Evolutionary conservation across 1,284 basidiomycete genomes (phyloP), one percentile per base, ranked within the genome.

Genomic region (Melampsora occidentalis): DNA sequence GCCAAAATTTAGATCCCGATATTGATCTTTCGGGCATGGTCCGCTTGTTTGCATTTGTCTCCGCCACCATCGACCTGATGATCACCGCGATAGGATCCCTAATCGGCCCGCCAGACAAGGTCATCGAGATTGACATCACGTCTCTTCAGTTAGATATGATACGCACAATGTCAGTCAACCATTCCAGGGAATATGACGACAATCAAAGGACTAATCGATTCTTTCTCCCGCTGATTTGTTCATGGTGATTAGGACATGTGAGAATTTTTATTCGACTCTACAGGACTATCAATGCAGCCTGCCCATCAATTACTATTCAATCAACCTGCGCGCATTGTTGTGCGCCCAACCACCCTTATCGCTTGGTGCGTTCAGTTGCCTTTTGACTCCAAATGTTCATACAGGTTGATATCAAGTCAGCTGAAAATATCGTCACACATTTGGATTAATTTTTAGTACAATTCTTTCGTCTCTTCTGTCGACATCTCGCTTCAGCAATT

Each of bases 401-500:
- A 12, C 5, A 6, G 6, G 1, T 42, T 42, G 39, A 10, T 9
- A 42, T 9, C 39, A 6, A 42, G 39, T 42, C 39, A 42, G 39
- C 39, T 42, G 39, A 42, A 35, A 42, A 42, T 42, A 42, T 35
- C 10, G 10, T 10, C 39, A 42, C 39, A 42, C 39, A 42, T 42
- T 42, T 12, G 6, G 39, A 42, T 42, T 10, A 10, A 5, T 42
- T n/a, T 57, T 28, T 57, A 57, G 53, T 57, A 5, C n/a, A 57
- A 57, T 57, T 57, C 18, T 57, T 57, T 28, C 53, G 9, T 22
- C 53, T 57, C 25, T 57, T 57, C 14, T 57, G 25, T 28, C 53
- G 25, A 28, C 53, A 57, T n/a, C 53, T 57, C 14, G 53, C 53
- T 28, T 57, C 53, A n/a, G 53, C 53, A n/a, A 57, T 57, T 12